Base-by-base conservation (phyloP, 805 yeast genomes). In the Groenewaldozyma salmanticensis region DNA sequence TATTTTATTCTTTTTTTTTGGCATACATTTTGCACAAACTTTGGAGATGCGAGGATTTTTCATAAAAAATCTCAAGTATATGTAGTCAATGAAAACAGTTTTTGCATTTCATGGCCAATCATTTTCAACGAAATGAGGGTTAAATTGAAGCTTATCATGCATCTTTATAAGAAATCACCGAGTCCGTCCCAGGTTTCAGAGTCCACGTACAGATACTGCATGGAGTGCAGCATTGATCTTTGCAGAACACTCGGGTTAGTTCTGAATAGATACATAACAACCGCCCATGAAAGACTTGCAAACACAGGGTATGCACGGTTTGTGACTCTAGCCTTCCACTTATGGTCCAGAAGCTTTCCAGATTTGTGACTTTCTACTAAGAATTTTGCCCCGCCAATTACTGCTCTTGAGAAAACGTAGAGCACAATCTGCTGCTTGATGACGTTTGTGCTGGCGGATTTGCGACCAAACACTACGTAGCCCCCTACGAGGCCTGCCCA, bases 371-470 rank as follows among this genome's bases (percentile, higher is more conserved):
- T 40, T 40, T 42, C 40, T 32, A 40, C 52, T 40, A 17, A 67
- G 68, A 9, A 71, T 52, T 75, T 77, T 11, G 81, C 79, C 3
- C 71, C 38, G 0, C 83, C 90, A 33, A 83, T 54, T 38, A 75
- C 54, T 3, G 80, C 84, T 33, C 94, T 66, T 2, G 85, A 75
- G 42, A 79, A 71, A 46, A 85, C 79, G 52, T 82, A 82, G 38
- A 82, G 66, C 1, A 87, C 82, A 48, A 82, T 73, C 58, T 81
- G 88, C 47, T 76, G 80, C n/a, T 82, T 68, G 21, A 81, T 77
- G 66, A 71, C 16, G 56, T 62, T 46, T 58, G 46, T 43, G 7
- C 46, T 45, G 0, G 52, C 46, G 16, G 44, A 34, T 21, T 39
- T 40, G 29, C 66, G 61, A 0, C 73, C 71, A 45, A 66, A 68